These are phyloP conservation scores for Hansenula sp. DNA, from an alignment of 1,139 yeast species.

Conservation along the genomic window DNA sequence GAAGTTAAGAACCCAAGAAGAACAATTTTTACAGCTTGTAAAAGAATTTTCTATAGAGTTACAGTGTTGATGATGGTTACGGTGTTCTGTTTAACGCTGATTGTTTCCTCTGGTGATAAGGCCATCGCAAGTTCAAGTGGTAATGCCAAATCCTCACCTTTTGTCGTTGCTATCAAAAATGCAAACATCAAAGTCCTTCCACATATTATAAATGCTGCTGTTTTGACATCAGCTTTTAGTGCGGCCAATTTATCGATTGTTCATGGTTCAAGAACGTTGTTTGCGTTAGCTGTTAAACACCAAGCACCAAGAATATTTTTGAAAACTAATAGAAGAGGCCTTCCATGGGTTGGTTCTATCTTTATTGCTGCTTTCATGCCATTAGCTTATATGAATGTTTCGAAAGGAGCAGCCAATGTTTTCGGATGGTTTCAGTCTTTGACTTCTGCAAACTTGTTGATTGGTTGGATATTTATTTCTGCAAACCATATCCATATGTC, in stretches of 20 bases:
- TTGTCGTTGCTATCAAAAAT: not conserved
- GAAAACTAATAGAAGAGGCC: not conserved
- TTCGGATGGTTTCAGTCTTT: not conserved
- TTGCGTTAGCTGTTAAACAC: not conserved
- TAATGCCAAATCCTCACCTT: not conserved
- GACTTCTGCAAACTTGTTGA: not conserved
- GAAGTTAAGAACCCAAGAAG: slow-evolving; percentile 43
- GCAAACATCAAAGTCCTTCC: not conserved
- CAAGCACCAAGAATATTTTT: not conserved
- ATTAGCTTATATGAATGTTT: not conserved
- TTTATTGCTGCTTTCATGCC: not conserved
- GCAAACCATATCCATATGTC: not conserved
- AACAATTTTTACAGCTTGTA: slow-evolving; percentile 36
- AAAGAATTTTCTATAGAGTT: not conserved
- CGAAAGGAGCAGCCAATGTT: not conserved
- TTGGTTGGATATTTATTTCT: not conserved
- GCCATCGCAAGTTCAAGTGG: not conserved
- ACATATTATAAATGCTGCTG: not conserved
- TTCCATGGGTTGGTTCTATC: not conserved
- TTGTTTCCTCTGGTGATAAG: slow-evolving; percentile 37
- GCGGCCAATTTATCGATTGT: not conserved
- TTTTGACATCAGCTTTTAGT: not conserved
- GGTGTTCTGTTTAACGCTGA: slow-evolving; percentile 38
- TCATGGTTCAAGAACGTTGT: not conserved
- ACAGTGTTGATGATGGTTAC: slow-evolving; percentile 36